phyloP scores from a whole-genome alignment of 805 yeast species.

The Schwanniomyces occidentalis region DNA sequence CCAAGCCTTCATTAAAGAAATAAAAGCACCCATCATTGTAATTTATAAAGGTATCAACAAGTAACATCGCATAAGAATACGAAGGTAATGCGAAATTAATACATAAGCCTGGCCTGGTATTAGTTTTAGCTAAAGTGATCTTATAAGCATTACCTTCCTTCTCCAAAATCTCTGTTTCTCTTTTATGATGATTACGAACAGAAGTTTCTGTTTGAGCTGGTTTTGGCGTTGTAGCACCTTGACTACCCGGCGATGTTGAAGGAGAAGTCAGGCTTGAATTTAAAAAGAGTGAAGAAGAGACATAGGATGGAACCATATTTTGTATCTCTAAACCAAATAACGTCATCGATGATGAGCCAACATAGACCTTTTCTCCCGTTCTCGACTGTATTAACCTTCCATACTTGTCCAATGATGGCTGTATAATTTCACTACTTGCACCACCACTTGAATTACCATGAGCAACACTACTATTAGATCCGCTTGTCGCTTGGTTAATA shows the following conservation, averaged over 20 bases:
- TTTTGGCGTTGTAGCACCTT: conserved; percentile 9
- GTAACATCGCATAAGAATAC: conserved; percentile 69
- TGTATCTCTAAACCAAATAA: conserved; percentile 77
- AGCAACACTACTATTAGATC: not conserved
- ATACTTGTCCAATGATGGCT: conserved; percentile 69
- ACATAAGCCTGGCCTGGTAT: conserved; percentile 64
- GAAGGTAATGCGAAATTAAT: conserved; percentile 75
- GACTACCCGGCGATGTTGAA: conserved; percentile 4
- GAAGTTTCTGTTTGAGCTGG: not conserved
- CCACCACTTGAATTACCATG: not conserved
- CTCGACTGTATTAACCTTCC: conserved; percentile 73
- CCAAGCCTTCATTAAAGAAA: conserved; percentile 80
- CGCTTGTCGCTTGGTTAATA: not conserved
- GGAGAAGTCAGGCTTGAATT: conserved; percentile 11
- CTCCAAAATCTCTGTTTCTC: conserved; percentile 61
- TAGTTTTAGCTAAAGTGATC: conserved; percentile 66
- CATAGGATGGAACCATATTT: conserved; percentile 45
- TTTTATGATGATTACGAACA: conserved; percentile 11
- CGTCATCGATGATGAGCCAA: conserved; percentile 84
- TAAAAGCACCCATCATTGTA: conserved; percentile 85
- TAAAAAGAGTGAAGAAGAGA: conserved; percentile 8
- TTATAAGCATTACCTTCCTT: conserved; percentile 77
- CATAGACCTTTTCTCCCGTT: conserved; percentile 73
- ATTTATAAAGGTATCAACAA: conserved; percentile 74
- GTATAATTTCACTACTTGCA: conserved; percentile 55